Evolutionary conservation across 371 early-diverging fungal genomes (phyloP), one percentile per base, ranked within the genome.

Genomic region (Mucor racemosus): DNA sequence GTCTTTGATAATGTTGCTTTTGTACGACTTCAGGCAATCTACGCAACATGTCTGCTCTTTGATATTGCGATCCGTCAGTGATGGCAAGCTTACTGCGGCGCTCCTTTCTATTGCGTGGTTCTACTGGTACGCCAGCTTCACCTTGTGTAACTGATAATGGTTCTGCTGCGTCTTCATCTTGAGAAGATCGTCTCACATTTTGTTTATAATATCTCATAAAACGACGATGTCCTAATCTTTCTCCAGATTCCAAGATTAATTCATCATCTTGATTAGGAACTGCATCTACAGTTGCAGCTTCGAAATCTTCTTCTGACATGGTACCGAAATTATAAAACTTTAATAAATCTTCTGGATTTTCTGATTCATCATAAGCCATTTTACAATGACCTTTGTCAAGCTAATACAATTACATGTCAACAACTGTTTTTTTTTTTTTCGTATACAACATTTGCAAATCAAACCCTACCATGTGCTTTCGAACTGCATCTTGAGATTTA

Each of bases 351-450:
- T 92, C 84, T 53, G 92, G 90, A 67, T 96, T 96, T 5, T 90
- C 90, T 34, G 91, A 95, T 63, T 91, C 90, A 67, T 97, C 97
- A 71, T 96, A 97, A 13, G 91, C 91, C 73, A 94, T 93, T 80
- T 95, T 97, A 78, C 91, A 91, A 76, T 99, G 99, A 13, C 97
- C 97, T 83, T 95, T 96, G 77, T 94, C 94, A 59, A 85, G 65
- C 90, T 89, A 66, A 38, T 26, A 34, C 53, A 31, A 31, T 14
- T 21, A 53, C 9, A 31, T 53, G 13, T 3, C 31, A 53, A 31
- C 26, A 26, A 3, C 26, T 26, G 26, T 26, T 26, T 26, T 26
- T 26, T 26, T 26, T 26, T 26, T 26, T 26, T 26, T 26, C 1
- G 3, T 26, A 26, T 26, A 26, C 26, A 26, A 26, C 26, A 26